A percentile compares a stretch with the other conserved stretches of the same genome.
Evolutionary conservation across 2,329 filamentous ascomycete genomes (phyloP).

Genomic region (Alternaria sp.): DNA sequence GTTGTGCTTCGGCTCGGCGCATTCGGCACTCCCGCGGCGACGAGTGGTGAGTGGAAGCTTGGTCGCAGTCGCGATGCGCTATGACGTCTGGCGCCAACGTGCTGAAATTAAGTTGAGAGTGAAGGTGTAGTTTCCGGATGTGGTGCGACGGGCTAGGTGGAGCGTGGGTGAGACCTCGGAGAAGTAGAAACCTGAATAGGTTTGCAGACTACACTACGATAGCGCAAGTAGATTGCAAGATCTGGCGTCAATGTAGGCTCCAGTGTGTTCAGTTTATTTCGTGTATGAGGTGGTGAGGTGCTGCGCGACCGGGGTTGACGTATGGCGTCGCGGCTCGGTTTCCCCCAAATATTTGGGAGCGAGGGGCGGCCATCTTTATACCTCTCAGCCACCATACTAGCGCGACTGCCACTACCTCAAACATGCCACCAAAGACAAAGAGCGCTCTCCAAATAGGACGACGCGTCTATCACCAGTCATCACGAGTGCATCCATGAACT

Average conservation of each 20-base stretch:
- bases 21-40: conserved; percentile 34
- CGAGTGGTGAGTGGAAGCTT: background rate
- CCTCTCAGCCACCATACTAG: conserved; percentile 14
- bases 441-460: background rate
- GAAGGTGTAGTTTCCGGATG: background rate
- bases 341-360: conserved; percentile 13
- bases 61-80: background rate
- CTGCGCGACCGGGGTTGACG: conserved; percentile 20
- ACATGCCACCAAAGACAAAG: conserved; percentile 8
- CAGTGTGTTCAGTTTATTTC: background rate
- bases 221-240: background rate
- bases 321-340: conserved; percentile 22
- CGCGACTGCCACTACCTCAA: conserved; percentile 8
- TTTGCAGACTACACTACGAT: background rate
- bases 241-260: background rate
- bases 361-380: conserved; percentile 15
- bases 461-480: background rate
- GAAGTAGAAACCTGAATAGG: background rate
- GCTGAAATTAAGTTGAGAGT: background rate
- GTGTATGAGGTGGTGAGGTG: background rate
- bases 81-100: background rate
- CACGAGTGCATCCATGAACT: background rate
- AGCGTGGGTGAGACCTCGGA: background rate
- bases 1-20: conserved; percentile 38
- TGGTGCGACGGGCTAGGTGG: background rate